Percentiles rank a stretch among this genome's conserved stretches.
Evolutionary conservation across 2,329 filamentous ascomycete species (phyloP).

Genomic region (Cyclaneusma minus): DNA sequence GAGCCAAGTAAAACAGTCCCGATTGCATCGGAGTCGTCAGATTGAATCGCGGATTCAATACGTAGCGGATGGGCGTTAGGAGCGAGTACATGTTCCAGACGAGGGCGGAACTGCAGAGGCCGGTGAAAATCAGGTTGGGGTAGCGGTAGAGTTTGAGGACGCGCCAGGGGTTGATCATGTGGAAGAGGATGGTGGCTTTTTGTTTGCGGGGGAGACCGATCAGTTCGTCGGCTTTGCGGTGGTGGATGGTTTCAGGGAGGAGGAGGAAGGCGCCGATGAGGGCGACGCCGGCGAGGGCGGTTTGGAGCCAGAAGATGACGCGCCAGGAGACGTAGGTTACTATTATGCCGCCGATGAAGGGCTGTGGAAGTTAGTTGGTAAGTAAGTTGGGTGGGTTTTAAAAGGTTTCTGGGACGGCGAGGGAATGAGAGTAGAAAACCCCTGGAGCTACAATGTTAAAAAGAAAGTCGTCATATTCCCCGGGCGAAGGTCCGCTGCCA

Average conservation of each 20-base stretch:
- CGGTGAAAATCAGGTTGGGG: conserved; percentile 49
- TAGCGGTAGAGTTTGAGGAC: conserved; percentile 50
- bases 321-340: conserved; percentile 62
- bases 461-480: too few relatives aligned
- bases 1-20: conserved; percentile 60
- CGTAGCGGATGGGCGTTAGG: conserved; percentile 54
- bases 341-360: conserved; percentile 60
- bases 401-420: too few relatives aligned
- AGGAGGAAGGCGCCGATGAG: conserved; percentile 45
- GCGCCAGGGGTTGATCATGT: conserved; percentile 51
- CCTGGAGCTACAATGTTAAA: too few relatives aligned
- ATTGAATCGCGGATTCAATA: conserved; percentile 59
- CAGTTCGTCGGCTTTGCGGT: conserved; percentile 45
- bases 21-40: conserved; percentile 50
- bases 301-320: conserved; percentile 65
- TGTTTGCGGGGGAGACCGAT: conserved; percentile 31
- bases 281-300: conserved; percentile 46
- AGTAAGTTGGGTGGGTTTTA: too few relatives aligned
- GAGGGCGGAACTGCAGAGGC: conserved; percentile 42
- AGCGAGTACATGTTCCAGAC: conserved; percentile 66
- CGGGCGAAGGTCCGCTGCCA: too few relatives aligned
- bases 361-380: too few relatives aligned
- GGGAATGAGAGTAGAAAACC: too few relatives aligned
- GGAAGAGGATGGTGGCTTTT: conserved; percentile 38
- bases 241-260: conserved; percentile 58